These are phyloP conservation scores for Musa balbisiana DNA, from an alignment of 202 grass and related monocot genomes.

Conservation along the genomic window DNA sequence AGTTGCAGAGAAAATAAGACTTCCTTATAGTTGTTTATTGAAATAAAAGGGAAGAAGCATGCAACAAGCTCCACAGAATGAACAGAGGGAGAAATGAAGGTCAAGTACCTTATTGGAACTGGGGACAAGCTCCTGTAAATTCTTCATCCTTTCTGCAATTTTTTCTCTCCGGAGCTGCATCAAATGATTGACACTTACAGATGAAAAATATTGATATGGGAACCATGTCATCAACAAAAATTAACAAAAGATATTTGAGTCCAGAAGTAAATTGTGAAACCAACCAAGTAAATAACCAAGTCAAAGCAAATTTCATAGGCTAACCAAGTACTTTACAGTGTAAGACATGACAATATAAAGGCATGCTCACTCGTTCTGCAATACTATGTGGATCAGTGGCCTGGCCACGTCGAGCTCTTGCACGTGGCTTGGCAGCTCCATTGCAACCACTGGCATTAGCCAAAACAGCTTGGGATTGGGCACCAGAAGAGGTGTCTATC, in stretches of 20 bases:
- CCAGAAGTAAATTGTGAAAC: too few species aligned
- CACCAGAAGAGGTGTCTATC: not conserved
- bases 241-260: not conserved
- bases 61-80: too few species aligned
- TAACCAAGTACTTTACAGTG: not conserved
- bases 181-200: not conserved
- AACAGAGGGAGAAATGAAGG: not conserved
- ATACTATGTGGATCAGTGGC: constrained; percentile 94
- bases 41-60: too few species aligned
- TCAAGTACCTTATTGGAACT: constrained; percentile 64
- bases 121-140: constrained; percentile 72
- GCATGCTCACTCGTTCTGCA: constrained; percentile 48
- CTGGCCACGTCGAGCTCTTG: constrained; percentile 65
- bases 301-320: constrained; percentile 2
- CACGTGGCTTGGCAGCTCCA: constrained; percentile 49
- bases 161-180: constrained; percentile 80
- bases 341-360: constrained; percentile 6
- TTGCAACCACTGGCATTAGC: constrained; percentile 29
- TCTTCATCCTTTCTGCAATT: constrained; percentile 88
- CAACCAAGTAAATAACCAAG: not conserved
- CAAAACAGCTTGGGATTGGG: constrained; percentile 15
- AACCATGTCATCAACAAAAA: not conserved
- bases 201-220: not conserved
- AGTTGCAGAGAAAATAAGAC: not conserved
- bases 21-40: too few species aligned